These are phyloP conservation scores for Usnea hakonensis DNA, from an alignment of 495 filamentous ascomycete species.

Conservation along the genomic window DNA sequence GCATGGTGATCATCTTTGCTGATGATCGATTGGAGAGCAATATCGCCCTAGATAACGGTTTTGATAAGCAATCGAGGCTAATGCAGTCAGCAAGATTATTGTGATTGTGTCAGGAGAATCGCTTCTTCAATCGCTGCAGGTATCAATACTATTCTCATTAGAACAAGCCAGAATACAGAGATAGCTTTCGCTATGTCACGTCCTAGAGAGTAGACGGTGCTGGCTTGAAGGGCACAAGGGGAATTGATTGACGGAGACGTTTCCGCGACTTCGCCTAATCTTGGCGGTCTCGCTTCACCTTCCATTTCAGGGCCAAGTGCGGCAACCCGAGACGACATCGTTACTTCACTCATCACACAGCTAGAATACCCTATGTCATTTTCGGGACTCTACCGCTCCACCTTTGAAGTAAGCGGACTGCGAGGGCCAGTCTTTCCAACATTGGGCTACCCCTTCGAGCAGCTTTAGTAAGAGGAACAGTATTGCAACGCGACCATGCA, in stretches of 20 bases:
- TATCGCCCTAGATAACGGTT: neutral
- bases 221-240: too few species aligned
- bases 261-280: neutral
- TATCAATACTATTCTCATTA: too few species aligned
- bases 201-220: too few species aligned
- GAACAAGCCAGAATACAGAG: neutral
- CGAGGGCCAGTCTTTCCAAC: neutral
- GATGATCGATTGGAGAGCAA: neutral
- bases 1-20: neutral
- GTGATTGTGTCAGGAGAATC: too few species aligned
- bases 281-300: neutral
- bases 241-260: neutral
- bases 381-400: neutral
- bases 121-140: too few species aligned
- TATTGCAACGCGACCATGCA: conserved; percentile 9
- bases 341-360: neutral
- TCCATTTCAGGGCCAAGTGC: neutral
- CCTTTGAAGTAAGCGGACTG: neutral
- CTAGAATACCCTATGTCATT: neutral
- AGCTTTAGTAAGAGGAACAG: too few species aligned
- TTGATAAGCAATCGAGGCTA: neutral
- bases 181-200: too few species aligned
- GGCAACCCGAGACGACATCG: neutral
- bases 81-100: too few species aligned
- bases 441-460: neutral